Evolutionary conservation across 2,329 filamentous ascomycete genomes (phyloP).

Genomic region (Clarireedia hainanense): DNA sequence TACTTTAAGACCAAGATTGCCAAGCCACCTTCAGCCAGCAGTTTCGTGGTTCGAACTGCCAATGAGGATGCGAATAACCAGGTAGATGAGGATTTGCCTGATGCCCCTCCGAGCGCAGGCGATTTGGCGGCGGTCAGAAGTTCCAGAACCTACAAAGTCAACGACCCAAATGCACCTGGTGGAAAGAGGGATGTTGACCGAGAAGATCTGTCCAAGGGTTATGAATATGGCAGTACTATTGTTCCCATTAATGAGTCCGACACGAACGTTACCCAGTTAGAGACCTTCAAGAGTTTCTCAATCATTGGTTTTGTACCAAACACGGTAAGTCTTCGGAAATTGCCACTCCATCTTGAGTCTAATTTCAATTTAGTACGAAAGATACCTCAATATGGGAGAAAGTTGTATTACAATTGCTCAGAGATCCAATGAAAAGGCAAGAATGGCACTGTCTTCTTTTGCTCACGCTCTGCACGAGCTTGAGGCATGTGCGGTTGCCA

Average conservation of each 20-base stretch:
- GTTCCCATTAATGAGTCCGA: conserved; percentile 86
- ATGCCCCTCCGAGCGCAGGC: conserved; percentile 31
- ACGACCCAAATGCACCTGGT: conserved; percentile 64
- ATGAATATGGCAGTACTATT: conserved; percentile 84
- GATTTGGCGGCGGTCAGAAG: conserved; percentile 65
- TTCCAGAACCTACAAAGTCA: conserved; percentile 72
- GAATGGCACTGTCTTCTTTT: conserved; percentile 79
- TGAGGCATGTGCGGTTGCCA: conserved; percentile 77
- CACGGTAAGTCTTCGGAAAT: neutral
- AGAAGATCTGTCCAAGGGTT: conserved; percentile 85
- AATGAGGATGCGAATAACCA: conserved; percentile 35
- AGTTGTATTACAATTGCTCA: conserved; percentile 70
- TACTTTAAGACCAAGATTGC: conserved; percentile 83
- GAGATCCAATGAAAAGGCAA: conserved; percentile 71
- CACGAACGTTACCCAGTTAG: conserved; percentile 78
- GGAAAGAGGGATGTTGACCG: conserved; percentile 75
- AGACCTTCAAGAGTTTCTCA: conserved; percentile 66
- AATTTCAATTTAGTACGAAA: conserved; percentile 54
- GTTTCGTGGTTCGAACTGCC: conserved; percentile 52
- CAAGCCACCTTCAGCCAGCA: conserved; percentile 65
- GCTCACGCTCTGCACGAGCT: conserved; percentile 81
- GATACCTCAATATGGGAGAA: conserved; percentile 78
- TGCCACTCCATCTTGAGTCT: no score
- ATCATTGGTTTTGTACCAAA: conserved; percentile 80
- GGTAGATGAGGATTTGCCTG: conserved; percentile 34